These are phyloP conservation scores for Cadophora sp. DNA, from an alignment of 2,329 filamentous ascomycete species.

Conservation along the genomic window DNA sequence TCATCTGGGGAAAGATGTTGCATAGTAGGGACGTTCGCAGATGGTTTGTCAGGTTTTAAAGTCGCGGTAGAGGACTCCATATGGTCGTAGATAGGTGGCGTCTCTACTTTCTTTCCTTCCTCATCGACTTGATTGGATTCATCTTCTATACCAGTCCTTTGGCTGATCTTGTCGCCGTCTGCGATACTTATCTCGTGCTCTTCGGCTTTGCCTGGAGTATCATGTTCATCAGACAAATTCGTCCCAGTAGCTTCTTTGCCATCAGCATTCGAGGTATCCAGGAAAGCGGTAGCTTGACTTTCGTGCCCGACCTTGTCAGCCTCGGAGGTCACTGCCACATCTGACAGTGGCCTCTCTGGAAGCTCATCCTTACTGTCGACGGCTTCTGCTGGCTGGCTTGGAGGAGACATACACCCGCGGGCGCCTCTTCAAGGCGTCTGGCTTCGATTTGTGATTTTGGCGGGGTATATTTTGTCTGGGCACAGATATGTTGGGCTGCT, in stretches of 20 bases:
- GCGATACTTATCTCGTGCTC: background rate
- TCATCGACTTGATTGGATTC: background rate
- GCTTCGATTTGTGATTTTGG: constrained; percentile 33
- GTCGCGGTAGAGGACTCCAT: constrained; percentile 47
- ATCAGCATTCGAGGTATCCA: background rate
- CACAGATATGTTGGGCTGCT: background rate
- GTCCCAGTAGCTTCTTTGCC: background rate
- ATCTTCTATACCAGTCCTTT: background rate
- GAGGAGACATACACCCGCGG: constrained; percentile 44
- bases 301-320: background rate
- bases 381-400: constrained; percentile 38
- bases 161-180: background rate
- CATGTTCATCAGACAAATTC: background rate
- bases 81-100: constrained; percentile 15
- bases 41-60: constrained; percentile 38
- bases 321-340: constrained; percentile 17
- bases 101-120: constrained; percentile 6
- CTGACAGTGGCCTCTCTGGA: constrained; percentile 20
- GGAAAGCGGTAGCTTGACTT: background rate
- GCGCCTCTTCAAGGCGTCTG: constrained; percentile 39
- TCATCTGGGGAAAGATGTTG: constrained; percentile 33
- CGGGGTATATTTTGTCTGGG: constrained; percentile 37
- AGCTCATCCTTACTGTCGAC: constrained; percentile 36
- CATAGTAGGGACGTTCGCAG: constrained; percentile 16
- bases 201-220: constrained; percentile 11